Conservation (phyloP, 805 yeast genomes). For the Ogataea sp. region DNA sequence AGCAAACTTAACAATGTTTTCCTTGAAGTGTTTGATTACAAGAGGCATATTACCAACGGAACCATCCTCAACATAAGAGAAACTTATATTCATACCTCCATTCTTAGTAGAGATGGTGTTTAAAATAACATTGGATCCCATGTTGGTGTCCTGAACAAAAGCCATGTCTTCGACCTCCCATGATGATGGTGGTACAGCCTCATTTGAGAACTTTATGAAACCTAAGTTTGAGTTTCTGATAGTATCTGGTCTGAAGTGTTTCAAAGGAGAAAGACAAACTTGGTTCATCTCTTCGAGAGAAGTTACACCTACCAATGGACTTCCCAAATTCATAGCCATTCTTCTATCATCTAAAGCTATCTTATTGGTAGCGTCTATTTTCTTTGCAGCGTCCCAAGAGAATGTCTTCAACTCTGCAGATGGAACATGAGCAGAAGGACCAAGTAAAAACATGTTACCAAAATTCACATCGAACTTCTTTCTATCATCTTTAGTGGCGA, state of each 20-base stretch:
- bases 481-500: not conserved
- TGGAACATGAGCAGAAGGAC: not conserved
- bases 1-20: too few species aligned
- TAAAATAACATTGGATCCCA: not conserved
- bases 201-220: not conserved
- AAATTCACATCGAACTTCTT: not conserved
- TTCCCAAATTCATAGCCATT: not conserved
- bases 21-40: too few species aligned
- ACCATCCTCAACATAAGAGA: conserved; percentile 2
- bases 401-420: not conserved
- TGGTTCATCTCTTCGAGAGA: not conserved
- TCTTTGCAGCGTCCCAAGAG: not conserved
- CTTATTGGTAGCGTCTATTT: not conserved
- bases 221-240: not conserved
- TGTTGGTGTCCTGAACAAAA: not conserved
- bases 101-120: not conserved
- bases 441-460: conserved; percentile 1
- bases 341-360: not conserved
- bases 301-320: not conserved
- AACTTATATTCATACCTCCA: conserved; percentile 1
- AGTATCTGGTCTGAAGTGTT: not conserved
- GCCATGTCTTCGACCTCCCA: not conserved
- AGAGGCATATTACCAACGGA: not conserved
- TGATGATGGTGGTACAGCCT: not conserved
- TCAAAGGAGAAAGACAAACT: not conserved